Percentiles rank a stretch among this genome's conserved stretches.
phyloP scores from a whole-genome alignment of 106 monocot species.

The Acorus gramineus region DNA sequence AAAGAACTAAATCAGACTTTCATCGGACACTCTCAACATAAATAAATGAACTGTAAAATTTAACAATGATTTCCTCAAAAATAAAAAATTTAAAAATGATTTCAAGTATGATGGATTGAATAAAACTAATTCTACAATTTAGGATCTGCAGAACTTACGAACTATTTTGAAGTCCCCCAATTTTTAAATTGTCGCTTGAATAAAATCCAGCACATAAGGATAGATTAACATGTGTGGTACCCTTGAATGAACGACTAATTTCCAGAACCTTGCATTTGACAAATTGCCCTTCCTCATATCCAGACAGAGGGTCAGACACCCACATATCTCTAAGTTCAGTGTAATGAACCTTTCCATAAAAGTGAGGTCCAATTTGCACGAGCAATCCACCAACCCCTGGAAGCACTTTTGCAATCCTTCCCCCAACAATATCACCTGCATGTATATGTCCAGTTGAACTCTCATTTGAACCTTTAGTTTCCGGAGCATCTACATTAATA shows the following conservation, averaged over 20 bases:
- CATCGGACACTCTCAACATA: too few relatives aligned
- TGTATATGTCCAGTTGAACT: conserved; percentile 28
- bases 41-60: too few relatives aligned
- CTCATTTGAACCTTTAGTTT: conserved; percentile 14
- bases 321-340: conserved; percentile 70
- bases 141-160: too few relatives aligned
- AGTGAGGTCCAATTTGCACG: conserved; percentile 89
- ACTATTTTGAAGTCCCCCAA: too few relatives aligned
- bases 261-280: conserved; percentile 81
- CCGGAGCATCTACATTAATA: not conserved
- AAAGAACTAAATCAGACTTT: too few relatives aligned
- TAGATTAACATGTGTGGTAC: conserved; percentile 67
- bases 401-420: conserved; percentile 66
- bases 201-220: conserved; percentile 35
- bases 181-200: too few relatives aligned
- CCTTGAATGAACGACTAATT: conserved; percentile 44
- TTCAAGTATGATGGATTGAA: too few relatives aligned
- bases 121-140: too few relatives aligned
- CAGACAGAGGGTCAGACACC: conserved; percentile 42
- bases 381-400: conserved; percentile 82
- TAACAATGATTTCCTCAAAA: too few relatives aligned
- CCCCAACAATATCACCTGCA: conserved; percentile 61
- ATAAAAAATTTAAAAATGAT: too few relatives aligned
- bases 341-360: conserved; percentile 76
- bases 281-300: conserved; percentile 68